Evolutionary conservation across 106 monocot species (phyloP).

Genomic region (Dendrobium huoshanense): DNA sequence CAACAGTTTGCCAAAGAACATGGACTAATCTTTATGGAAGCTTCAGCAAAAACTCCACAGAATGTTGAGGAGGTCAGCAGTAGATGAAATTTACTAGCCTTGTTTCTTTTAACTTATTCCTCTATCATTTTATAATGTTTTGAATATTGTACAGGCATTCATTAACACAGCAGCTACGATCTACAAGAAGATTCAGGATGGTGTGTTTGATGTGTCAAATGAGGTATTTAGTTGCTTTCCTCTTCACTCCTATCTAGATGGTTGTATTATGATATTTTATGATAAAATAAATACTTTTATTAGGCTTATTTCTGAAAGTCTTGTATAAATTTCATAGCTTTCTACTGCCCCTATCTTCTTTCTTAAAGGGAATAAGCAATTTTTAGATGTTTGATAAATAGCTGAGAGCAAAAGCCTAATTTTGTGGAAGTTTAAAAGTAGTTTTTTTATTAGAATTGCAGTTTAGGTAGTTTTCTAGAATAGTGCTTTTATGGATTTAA

Average conservation of each 20-base stretch:
- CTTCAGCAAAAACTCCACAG: conserved; percentile 35
- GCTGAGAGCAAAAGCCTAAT: too few species aligned
- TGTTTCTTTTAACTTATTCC: not conserved
- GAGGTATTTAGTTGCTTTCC: conserved; percentile 15
- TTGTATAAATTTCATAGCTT: too few species aligned
- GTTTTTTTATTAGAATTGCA: too few species aligned
- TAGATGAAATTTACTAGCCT: not conserved
- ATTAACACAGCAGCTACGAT: conserved; percentile 29
- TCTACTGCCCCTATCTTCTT: too few species aligned
- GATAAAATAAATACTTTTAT: not conserved
- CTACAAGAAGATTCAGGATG: conserved; percentile 31
- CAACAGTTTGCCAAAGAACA: conserved; percentile 39
- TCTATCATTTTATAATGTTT: not conserved
- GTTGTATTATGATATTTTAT: not conserved
- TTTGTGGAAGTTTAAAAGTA: too few species aligned
- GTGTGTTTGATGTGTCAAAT: conserved; percentile 27
- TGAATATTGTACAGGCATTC: conserved; percentile 22
- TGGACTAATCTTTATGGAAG: conserved; percentile 36
- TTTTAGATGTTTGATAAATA: too few species aligned
- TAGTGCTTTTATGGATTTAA: too few species aligned
- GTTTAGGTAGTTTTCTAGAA: too few species aligned
- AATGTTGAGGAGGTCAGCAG: conserved; percentile 35
- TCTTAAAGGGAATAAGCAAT: too few species aligned
- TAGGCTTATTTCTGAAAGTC: too few species aligned
- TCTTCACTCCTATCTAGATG: not conserved